phyloP scores from a whole-genome alignment of 352 stramenopile genomes.

The Globisporangium yorkense region DNA sequence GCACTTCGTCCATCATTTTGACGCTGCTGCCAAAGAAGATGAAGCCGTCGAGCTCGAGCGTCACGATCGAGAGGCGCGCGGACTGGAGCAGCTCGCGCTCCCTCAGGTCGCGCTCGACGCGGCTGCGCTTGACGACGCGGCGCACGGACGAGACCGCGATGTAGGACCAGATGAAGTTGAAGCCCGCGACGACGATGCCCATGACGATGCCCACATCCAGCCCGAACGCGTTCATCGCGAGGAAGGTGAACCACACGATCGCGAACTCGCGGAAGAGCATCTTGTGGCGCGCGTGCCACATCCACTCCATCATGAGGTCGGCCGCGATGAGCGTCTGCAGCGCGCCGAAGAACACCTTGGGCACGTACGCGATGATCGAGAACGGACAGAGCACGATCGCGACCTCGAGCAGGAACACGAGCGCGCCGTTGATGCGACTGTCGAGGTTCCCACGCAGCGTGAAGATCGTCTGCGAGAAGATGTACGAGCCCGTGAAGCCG shows the following conservation, averaged over 20 bases:
- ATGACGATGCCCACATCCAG: slow-evolving; percentile 94
- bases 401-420: slow-evolving; percentile 77
- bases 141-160: slow-evolving; percentile 62
- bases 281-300: slow-evolving; percentile 82
- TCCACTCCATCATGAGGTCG: slow-evolving; percentile 97
- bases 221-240: slow-evolving; percentile 90
- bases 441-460: slow-evolving; percentile 76
- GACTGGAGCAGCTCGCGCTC: slow-evolving; percentile 68
- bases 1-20: slow-evolving; percentile 85
- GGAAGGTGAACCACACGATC: slow-evolving; percentile 93
- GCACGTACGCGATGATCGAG: slow-evolving; percentile 94
- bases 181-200: slow-evolving; percentile 86
- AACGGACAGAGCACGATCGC: slow-evolving; percentile 86
- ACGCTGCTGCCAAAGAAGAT: slow-evolving; percentile 87
- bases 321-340: slow-evolving; percentile 96
- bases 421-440: slow-evolving; percentile 57
- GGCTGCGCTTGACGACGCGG: slow-evolving; percentile 75
- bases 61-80: slow-evolving; percentile 78
- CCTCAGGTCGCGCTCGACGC: slow-evolving; percentile 72
- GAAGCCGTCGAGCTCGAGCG: slow-evolving; percentile 79
- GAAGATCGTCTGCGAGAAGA: slow-evolving; percentile 97
- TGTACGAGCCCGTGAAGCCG: slow-evolving; percentile 98
- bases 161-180: slow-evolving; percentile 88
- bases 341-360: slow-evolving; percentile 97
- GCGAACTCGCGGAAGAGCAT: slow-evolving; percentile 89